A percentile compares a stretch with the other conserved stretches of the same genome.
phyloP scores from a whole-genome alignment of 345 rosid species.

The Lepidium africanum region DNA sequence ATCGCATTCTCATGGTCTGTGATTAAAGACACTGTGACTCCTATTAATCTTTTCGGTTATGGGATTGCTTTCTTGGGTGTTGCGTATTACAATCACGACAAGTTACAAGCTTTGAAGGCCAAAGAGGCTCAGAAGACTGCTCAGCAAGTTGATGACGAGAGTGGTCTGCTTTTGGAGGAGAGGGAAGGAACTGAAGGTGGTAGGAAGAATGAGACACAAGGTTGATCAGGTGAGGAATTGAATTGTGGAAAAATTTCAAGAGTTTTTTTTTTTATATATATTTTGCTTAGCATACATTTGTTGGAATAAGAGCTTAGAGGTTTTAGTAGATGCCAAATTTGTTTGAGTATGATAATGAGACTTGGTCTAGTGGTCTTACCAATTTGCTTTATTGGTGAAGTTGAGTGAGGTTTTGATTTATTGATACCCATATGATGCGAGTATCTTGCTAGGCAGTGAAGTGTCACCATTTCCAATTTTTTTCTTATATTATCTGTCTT shows the following conservation, averaged over 20 bases:
- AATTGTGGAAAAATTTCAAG: neutral
- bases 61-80: conserved; percentile 66
- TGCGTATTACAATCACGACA: conserved; percentile 61
- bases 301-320: conserved; percentile 18
- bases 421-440: neutral
- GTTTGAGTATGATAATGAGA: neutral
- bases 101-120: conserved; percentile 50
- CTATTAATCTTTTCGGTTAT: conserved; percentile 58
- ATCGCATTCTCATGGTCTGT: conserved; percentile 85
- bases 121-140: conserved; percentile 47
- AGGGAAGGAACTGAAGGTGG: conserved; percentile 39
- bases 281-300: neutral
- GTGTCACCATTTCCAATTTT: neutral
- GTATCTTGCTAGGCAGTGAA: neutral
- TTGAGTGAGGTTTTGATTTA: neutral
- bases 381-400: neutral
- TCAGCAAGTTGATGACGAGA: conserved; percentile 47
- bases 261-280: neutral
- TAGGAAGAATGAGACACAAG: conserved; percentile 57
- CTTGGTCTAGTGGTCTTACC: neutral
- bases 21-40: conserved; percentile 68
- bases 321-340: neutral
- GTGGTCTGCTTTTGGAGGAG: conserved; percentile 46
- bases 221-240: conserved; percentile 22
- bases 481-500: neutral